Base-by-base conservation (phyloP, 257 asterid genomes). In the Petrea volubilis region DNA sequence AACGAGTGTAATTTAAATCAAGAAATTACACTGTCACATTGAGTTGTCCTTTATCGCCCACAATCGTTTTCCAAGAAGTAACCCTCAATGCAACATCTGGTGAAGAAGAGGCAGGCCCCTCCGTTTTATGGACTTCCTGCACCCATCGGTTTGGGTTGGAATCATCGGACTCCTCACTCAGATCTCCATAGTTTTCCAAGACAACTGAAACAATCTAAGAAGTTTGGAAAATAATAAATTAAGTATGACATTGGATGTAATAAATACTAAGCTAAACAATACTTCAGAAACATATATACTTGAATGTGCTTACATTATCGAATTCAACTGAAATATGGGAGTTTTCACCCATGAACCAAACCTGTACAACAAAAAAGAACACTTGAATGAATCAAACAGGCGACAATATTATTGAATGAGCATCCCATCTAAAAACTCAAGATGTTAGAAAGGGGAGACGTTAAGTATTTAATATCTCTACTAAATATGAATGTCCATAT, bases 271-370 rank as follows among this genome's bases (percentile, higher is more conserved):
- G 41, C 70, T 62, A 8, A n/a, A 40, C 2, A 65, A 44, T 53
- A 20, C 9, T 15, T 40, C 3, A 41, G 17, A 38, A 55, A n/a
- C 13, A 38, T 28, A 53, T 18, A 17, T 24, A 4, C 43, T 14
- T 44, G 24, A 55, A 38, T 14, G 10, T 64, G 63, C 96, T 88
- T 84, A 92, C 98, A 72, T 81, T 85, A 72, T 92, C 93, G 44
- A 92, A 92, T 77, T 92, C 96, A 31, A 81, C 81, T 69, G 98
- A 92, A 72, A 92, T 90, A 73, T 92, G 96, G 60, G 96, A 92
- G 74, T 86, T 81, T 82, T 90, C 89, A 46, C 98, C 98, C 98
- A 92, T 92, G 79, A 92, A 84, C 96, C 95, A 86, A 75, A 92
- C 88, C 98, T 92, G 94, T 68, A 80, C 1, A 59, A 69, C 52